Evolutionary conservation across 2,329 filamentous ascomycete species (phyloP), one percentile per base, ranked within the genome.

Genomic region (Fusarium sulawesiense): DNA sequence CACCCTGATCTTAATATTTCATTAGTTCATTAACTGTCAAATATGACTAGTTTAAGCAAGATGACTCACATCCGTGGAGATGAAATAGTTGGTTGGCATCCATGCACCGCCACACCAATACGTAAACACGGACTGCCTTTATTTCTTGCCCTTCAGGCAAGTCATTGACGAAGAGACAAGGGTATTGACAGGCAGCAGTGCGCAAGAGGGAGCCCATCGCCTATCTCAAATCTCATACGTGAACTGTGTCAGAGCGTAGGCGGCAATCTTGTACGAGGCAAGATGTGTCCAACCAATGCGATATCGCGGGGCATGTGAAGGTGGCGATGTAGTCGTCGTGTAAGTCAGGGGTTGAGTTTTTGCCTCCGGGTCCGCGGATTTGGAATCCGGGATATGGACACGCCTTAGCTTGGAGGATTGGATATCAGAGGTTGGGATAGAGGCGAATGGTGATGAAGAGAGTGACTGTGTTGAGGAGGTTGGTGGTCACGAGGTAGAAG

Each of bases 111-210:
- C 67, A 70, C 67, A 70, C 64, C 58, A 27, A 68, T 46, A 70
- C 63, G 56, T 64, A 54, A 48, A 60, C 49, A 53, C 21, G 25
- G n/a, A 29, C 42, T 64, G 11, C 27, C 14, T n/a, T n/a, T 46
- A 41, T n/a, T 59, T 23, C 14, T 14, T 6, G 7, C 6, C 44
- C 44, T 48, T 12, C 21, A 41, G 20, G 20, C 34, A 60, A 53
- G 55, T 54, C 68, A 61, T 60, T 30, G 29, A 30, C 29, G 6
- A 7, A 30, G 29, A 30, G 14, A 41, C 47, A 18, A 58, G 50
- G 57, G 59, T 60, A 37, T 51, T 62, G 55, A 34, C 57, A 74
- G 73, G 73, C 73, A 74, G 57, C 72, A 75, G 64, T 41, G 46
- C 54, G 45, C 32, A 50, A 25, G 56, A 55, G 37, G 45, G 30